Evolutionary conservation across 306 rosid genomes (phyloP).

Genomic region (Pyrus pyrifolia): DNA sequence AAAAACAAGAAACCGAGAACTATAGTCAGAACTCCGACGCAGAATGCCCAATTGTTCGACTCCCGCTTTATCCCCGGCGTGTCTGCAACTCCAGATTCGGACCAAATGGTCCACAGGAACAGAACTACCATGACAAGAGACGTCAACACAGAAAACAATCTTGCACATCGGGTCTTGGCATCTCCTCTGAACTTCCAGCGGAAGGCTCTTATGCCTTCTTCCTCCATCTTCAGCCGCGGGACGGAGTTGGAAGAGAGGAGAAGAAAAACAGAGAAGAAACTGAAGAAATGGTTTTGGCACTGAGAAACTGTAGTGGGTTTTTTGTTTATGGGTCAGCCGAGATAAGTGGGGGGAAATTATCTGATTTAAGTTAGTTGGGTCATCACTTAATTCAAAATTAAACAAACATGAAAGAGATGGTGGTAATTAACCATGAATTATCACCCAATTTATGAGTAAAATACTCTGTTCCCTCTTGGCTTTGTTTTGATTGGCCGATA

Average conservation of each 20-base stretch:
- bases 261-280: not conserved
- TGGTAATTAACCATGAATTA: not conserved
- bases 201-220: conserved; percentile 2
- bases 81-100: conserved; percentile 26
- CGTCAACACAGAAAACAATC: conserved; percentile 14
- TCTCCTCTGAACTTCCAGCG: conserved; percentile 12
- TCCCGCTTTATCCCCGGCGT: conserved; percentile 6
- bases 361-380: not conserved
- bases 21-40: conserved; percentile 35
- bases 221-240: conserved; percentile 8
- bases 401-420: not conserved
- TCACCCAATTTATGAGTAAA: not conserved
- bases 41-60: conserved; percentile 21
- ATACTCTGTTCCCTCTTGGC: not conserved
- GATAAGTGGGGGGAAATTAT: not conserved
- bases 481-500: not conserved
- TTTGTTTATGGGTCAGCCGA: not conserved
- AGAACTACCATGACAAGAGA: conserved; percentile 26
- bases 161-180: conserved; percentile 3
- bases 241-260: not conserved
- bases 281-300: not conserved
- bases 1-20: conserved; percentile 46
- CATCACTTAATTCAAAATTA: not conserved
- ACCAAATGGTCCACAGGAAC: conserved; percentile 31
- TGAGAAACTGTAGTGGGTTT: not conserved